phyloP scores from a whole-genome alignment of 2,329 filamentous ascomycete genomes.

The Penicillium psychrosexuale region DNA sequence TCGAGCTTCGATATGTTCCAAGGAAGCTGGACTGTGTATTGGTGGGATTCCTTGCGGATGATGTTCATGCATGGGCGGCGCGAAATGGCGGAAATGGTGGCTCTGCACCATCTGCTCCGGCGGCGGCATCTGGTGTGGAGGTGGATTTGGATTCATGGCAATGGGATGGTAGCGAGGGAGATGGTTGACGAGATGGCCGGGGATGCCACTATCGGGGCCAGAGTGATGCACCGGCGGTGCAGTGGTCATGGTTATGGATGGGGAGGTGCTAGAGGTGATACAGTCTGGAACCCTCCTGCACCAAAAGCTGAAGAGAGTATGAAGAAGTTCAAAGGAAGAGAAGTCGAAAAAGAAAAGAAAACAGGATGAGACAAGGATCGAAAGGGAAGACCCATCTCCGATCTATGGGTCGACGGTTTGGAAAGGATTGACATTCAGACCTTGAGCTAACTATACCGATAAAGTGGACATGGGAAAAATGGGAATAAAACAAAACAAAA shows the following conservation, averaged over 20 bases:
- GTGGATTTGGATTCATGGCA: constrained; percentile 40
- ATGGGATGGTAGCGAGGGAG: constrained; percentile 42
- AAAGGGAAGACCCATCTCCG: constrained; percentile 18
- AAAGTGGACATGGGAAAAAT: constrained; percentile 11
- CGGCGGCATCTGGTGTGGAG: constrained; percentile 32
- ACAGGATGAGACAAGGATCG: constrained; percentile 18
- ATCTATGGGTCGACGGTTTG: constrained; percentile 27
- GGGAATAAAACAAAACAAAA: not conserved
- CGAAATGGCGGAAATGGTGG: constrained; percentile 34
- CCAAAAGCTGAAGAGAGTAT: not conserved
- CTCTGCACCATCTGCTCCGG: constrained; percentile 34
- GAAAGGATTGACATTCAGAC: constrained; percentile 25
- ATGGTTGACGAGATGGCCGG: constrained; percentile 30
- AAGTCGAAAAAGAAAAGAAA: constrained; percentile 11
- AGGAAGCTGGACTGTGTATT: constrained; percentile 22
- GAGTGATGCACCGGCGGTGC: constrained; percentile 35
- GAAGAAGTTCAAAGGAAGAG: not conserved
- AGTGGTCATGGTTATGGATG: constrained; percentile 34
- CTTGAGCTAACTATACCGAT: constrained; percentile 17
- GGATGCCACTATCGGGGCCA: constrained; percentile 32
- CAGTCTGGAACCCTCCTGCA: not conserved
- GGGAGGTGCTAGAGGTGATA: constrained; percentile 2
- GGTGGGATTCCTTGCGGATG: constrained; percentile 24
- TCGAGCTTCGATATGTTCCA: constrained; percentile 41
- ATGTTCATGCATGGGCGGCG: constrained; percentile 30